These are phyloP conservation scores for Kwoniella pini DNA, from an alignment of 768 basidiomycete genomes.

Conservation along the genomic window DNA sequence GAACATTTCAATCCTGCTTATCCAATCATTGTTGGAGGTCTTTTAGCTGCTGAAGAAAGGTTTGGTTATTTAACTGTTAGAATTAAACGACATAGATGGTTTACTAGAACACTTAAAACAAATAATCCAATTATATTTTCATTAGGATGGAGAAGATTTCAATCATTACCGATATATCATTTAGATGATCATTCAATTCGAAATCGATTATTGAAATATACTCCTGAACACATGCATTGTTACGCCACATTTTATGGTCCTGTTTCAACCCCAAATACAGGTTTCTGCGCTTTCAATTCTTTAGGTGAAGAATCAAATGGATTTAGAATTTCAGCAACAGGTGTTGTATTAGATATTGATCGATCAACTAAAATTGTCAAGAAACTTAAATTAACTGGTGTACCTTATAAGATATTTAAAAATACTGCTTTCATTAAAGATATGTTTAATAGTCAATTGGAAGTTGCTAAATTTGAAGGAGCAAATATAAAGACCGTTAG, in stretches of 20 bases:
- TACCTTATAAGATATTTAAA: conserved; percentile 97
- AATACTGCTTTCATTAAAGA: conserved; percentile 98
- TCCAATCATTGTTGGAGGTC: conserved; percentile 88
- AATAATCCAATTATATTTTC: conserved; percentile 96
- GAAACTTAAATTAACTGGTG: conserved; percentile 94
- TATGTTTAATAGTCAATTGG: conserved; percentile 90
- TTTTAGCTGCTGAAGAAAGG: conserved; percentile 82
- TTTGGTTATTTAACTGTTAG: conserved; percentile 94
- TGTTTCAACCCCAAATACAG: conserved; percentile 85
- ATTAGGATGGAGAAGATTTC: conserved; percentile 97
- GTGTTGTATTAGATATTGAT: conserved; percentile 91
- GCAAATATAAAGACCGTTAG: conserved; percentile 95
- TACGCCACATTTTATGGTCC: conserved; percentile 98
- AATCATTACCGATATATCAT: conserved; percentile 90
- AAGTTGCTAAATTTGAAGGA: conserved; percentile 98
- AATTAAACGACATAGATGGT: conserved; percentile 96
- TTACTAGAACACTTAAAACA: conserved; percentile 83
- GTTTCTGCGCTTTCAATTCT: conserved; percentile 95
- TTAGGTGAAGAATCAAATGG: conserved; percentile 66
- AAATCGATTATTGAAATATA: conserved; percentile 99
- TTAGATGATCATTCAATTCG: conserved; percentile 97
- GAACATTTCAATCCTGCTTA: conserved; percentile 89
- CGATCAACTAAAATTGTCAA: conserved; percentile 93
- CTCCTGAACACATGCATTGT: conserved; percentile 99
- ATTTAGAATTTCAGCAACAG: conserved; percentile 89